Base-by-base conservation (phyloP, 345 rosid genomes). In the Populus alba region DNA sequence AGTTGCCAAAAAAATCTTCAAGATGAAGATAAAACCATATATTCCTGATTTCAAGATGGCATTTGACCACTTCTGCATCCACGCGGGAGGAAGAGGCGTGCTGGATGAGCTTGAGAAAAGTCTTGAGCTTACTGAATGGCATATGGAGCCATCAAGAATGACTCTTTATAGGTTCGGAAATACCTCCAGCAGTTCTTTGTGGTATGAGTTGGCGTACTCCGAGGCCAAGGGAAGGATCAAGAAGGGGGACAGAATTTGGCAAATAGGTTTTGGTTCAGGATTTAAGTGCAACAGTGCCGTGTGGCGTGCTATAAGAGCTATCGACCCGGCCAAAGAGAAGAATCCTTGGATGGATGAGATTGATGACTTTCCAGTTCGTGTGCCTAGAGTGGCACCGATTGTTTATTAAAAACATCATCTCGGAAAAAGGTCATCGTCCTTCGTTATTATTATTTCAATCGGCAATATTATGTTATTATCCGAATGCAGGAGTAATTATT, bases 91-190 rank as follows among this genome's bases (percentile, higher is more conserved):
- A 12, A 88, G 97, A 77, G 98, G 95, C 0, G 98, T 94, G 51
- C 81, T 94, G 4, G 98, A 94, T 7, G 98, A 94, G 85, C 76
- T 94, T 0, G 97, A 94, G 89, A 94, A 94, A 82, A 92, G 89
- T 61, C 88, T 94, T 23, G 91, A 91, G 53, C 86, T 94, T 4
- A 83, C 83, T 0, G 92, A 91, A 0, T 87, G 92, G 94, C 98
- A 94, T 71, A 92, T 94, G 98, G 98, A 94, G 79, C 94, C 98
- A 8, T 94, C 98, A 39, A 90, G 98, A 76, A 94, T 94, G 98
- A 91, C 98, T 0, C 85, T 94, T 3, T 85, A 89, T 81, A 85
- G 97, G 80, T 94, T 94, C 78, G 98, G 98, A 1, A 94, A 94
- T 75, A 94, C 98, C 37, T 94, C 98, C 0, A 94, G 98, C 71